Percentiles rank a stretch among this genome's conserved stretches.
These are phyloP conservation scores for Hypericum perforatum DNA, from an alignment of 345 rosid genomes.

Conservation along the genomic window DNA sequence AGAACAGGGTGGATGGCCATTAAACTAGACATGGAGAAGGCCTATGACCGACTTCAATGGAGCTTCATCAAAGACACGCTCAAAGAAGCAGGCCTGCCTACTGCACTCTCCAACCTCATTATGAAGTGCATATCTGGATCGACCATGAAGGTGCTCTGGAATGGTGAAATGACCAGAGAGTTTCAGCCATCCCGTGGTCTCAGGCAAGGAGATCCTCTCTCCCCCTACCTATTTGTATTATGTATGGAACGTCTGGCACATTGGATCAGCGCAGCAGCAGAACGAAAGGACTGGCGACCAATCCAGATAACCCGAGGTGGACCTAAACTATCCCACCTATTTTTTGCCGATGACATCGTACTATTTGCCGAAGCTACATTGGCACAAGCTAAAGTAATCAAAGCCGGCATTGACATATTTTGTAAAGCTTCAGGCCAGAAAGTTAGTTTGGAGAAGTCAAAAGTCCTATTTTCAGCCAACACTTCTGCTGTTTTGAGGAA, in stretches of 20 bases:
- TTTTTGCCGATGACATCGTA: background rate
- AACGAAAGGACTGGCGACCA: background rate
- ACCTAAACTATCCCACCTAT: background rate
- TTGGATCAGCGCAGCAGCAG: background rate
- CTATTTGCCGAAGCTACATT: background rate
- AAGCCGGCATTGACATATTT: background rate
- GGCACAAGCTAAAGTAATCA: background rate
- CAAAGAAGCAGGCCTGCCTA: no score
- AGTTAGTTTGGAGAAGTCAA: background rate
- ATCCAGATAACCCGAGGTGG: background rate
- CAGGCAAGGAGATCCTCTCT: no score
- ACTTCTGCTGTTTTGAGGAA: background rate
- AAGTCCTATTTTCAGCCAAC: background rate
- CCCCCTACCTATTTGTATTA: background rate
- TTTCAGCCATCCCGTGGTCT: background rate
- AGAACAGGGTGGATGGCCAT: background rate
- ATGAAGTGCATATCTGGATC: background rate
- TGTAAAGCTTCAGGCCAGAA: background rate
- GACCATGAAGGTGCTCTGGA: background rate
- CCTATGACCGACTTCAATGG: background rate
- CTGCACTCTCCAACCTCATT: no score
- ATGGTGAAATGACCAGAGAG: background rate
- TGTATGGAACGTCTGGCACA: background rate
- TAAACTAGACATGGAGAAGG: no score
- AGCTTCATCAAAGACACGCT: background rate